Conservation (phyloP, 352 stramenopile species). For the Phytophthora pinifolia region DNA sequence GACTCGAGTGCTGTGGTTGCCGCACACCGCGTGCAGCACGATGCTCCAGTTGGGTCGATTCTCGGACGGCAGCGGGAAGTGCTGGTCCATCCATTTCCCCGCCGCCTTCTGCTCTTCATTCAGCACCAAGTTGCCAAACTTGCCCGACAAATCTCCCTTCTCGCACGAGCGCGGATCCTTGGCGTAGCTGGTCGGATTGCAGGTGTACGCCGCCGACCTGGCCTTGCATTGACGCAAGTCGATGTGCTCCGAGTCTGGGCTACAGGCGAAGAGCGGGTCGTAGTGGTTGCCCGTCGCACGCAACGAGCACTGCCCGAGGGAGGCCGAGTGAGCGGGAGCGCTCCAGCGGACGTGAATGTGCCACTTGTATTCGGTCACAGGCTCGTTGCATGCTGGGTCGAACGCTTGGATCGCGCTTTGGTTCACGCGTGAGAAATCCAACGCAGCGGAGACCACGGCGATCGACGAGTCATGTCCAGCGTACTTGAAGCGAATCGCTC, state of each 20-base stretch:
- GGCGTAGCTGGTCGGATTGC: slow-evolving; percentile 36
- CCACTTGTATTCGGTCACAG: slow-evolving; percentile 41
- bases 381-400: slow-evolving; percentile 27
- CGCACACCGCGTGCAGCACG: slow-evolving; percentile 41
- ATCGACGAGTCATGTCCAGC: slow-evolving; percentile 16
- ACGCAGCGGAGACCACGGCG: slow-evolving; percentile 27
- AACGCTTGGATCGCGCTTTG: slow-evolving; percentile 16
- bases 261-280: slow-evolving; percentile 43
- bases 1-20: slow-evolving; percentile 29
- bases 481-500: slow-evolving; percentile 27
- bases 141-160: slow-evolving; percentile 54
- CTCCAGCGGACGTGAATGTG: too few relatives aligned
- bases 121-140: slow-evolving; percentile 38
- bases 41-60: slow-evolving; percentile 42
- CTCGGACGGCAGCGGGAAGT: slow-evolving; percentile 32
- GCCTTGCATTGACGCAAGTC: too few relatives aligned
- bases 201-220: slow-evolving; percentile 37
- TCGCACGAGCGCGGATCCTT: slow-evolving; percentile 38
- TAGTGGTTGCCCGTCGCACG: slow-evolving; percentile 44
- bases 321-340: slow-evolving; percentile 36
- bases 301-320: slow-evolving; percentile 37
- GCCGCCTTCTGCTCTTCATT: slow-evolving; percentile 19
- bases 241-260: slow-evolving; percentile 39
- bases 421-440: slow-evolving; percentile 42
- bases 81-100: slow-evolving; percentile 31